A percentile compares a stretch with the other conserved stretches of the same genome.
phyloP scores from a whole-genome alignment of 2,329 filamentous ascomycete genomes.

The Chrysoporthe cubensis region DNA sequence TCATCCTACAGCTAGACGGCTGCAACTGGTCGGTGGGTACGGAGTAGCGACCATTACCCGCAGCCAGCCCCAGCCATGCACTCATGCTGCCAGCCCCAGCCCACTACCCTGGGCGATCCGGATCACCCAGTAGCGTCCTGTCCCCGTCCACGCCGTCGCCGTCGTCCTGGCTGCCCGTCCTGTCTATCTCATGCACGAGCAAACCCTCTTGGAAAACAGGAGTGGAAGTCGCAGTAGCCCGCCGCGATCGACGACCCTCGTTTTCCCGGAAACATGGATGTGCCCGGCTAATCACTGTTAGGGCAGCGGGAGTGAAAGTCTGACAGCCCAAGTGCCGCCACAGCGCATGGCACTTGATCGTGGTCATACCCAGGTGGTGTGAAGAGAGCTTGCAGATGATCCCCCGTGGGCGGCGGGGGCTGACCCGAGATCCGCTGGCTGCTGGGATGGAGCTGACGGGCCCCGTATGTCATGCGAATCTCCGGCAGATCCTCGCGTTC shows the following conservation, averaged over 20 bases:
- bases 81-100: conserved; percentile 2
- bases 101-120: background rate
- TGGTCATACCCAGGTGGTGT: background rate
- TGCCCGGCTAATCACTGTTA: background rate
- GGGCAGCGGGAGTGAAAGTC: background rate
- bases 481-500: background rate
- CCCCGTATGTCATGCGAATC: background rate
- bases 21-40: conserved; percentile 2
- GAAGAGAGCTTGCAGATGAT: conserved; percentile 4
- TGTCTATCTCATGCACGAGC: background rate
- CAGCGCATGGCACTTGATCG: conserved; percentile 2
- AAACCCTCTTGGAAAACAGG: background rate
- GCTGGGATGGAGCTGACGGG: background rate
- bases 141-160: too few relatives aligned
- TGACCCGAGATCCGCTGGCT: conserved; percentile 8
- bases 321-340: background rate
- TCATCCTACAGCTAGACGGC: conserved; percentile 22
- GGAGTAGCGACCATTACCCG: background rate
- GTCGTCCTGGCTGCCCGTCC: background rate
- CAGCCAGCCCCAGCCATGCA: conserved; percentile 5
- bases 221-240: background rate
- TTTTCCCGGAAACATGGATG: background rate
- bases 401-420: background rate
- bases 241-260: too few relatives aligned
- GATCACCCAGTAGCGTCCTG: background rate